Conservation (phyloP, 768 basidiomycete genomes). For the Trametes meyenii region DNA sequence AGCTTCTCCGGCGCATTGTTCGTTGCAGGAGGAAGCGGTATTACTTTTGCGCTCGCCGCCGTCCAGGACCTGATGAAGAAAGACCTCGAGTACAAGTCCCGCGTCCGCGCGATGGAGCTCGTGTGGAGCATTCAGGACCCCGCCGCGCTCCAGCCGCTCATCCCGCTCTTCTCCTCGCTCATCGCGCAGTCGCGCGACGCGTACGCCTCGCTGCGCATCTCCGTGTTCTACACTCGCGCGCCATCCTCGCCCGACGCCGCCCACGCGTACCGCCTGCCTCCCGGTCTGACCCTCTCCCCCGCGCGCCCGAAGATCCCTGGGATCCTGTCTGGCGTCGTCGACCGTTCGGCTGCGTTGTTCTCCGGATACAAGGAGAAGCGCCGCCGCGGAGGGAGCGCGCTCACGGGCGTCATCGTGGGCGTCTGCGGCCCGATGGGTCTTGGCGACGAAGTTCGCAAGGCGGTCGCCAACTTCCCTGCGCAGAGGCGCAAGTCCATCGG, state of each 20-base stretch:
- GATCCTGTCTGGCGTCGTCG: constrained; percentile 29
- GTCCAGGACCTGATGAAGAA: constrained; percentile 55
- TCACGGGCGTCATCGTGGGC: constrained; percentile 43
- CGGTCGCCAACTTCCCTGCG: constrained; percentile 39
- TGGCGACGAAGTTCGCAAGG: constrained; percentile 40
- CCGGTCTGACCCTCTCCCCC: constrained; percentile 34
- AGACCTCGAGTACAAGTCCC: constrained; percentile 37
- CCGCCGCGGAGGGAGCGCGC: constrained; percentile 9
- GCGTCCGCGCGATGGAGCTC: constrained; percentile 50
- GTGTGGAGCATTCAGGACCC: constrained; percentile 56
- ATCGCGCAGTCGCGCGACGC: constrained; percentile 36
- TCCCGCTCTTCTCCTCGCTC: constrained; percentile 42
- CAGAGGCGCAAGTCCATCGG: constrained; percentile 39
- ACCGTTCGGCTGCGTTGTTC: constrained; percentile 28
- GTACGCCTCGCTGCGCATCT: constrained; percentile 39
- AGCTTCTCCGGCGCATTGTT: constrained; percentile 58
- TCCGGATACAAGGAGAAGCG: constrained; percentile 20
- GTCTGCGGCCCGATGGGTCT: constrained; percentile 46
- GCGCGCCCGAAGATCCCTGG: constrained; percentile 33
- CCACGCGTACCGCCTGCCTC: constrained; percentile 31
- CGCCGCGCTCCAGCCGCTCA: constrained; percentile 40
- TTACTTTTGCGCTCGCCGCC: constrained; percentile 56
- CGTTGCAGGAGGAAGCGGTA: constrained; percentile 62
- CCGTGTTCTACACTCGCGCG: constrained; percentile 50
- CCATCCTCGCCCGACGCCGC: constrained; percentile 26